A percentile compares a stretch with the other conserved stretches of the same genome.
These are phyloP conservation scores for Moesziomyces antarcticus DNA, from an alignment of 1,284 basidiomycete species.

Conservation along the genomic window DNA sequence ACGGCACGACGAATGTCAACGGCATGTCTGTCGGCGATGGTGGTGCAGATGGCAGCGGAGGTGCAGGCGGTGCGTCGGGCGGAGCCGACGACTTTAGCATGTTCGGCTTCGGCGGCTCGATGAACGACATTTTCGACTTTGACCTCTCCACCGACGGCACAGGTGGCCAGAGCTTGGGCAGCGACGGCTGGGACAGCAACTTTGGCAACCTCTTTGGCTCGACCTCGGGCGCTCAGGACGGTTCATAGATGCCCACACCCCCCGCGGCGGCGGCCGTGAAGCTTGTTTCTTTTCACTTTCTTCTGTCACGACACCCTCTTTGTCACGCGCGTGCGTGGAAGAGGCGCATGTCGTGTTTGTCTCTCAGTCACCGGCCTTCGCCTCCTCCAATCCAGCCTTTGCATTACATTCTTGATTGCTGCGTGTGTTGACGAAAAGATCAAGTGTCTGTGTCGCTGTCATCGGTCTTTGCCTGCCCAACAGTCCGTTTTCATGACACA, in stretches of 20 bases:
- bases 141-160: constrained; percentile 53
- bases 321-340: no score
- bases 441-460: no score
- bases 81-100: constrained; percentile 59
- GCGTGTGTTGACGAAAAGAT: no score
- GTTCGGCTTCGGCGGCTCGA: constrained; percentile 59
- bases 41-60: constrained; percentile 15
- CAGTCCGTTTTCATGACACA: no score
- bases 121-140: constrained; percentile 65
- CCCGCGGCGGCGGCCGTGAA: no score
- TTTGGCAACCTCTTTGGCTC: constrained; percentile 51
- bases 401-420: no score
- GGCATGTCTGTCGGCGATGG: constrained; percentile 13
- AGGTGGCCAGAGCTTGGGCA: constrained; percentile 26
- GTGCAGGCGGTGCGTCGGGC: constrained; percentile 8
- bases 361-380: constrained; percentile 33
- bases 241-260: constrained; percentile 16
- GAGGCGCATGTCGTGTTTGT: no score
- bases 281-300: neutral
- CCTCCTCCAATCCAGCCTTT: no score
- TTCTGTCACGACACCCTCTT: no score
- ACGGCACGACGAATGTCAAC: constrained; percentile 19
- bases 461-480: no score
- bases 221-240: constrained; percentile 35
- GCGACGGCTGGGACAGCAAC: constrained; percentile 52